Evolutionary conservation across 345 rosid genomes (phyloP).

Genomic region (Bruguiera parviflora): DNA sequence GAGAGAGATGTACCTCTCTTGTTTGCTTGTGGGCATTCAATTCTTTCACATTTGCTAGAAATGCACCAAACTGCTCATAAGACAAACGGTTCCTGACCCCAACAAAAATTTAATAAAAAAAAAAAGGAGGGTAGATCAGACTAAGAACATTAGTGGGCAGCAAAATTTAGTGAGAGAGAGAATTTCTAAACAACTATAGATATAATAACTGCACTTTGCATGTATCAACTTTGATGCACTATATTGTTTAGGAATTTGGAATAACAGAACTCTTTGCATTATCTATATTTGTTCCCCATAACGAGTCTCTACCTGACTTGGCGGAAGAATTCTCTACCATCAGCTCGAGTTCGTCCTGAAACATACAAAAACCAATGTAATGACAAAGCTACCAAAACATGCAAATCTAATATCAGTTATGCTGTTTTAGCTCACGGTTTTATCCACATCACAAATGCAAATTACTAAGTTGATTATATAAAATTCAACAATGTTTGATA

Average conservation of each 20-base stretch:
- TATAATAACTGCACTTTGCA: no score
- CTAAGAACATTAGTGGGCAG: background rate
- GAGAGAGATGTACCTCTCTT: conserved; percentile 51
- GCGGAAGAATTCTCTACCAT: conserved; percentile 94
- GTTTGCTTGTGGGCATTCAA: conserved; percentile 88
- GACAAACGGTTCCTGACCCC: conserved; percentile 64
- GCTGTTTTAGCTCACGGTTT: background rate
- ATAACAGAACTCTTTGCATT: background rate
- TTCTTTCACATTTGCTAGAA: conserved; percentile 90
- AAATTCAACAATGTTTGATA: no score
- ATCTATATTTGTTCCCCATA: background rate
- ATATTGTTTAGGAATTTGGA: background rate
- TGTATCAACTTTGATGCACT: background rate
- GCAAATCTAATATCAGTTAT: background rate
- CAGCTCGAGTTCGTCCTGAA: conserved; percentile 79
- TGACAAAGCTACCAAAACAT: background rate
- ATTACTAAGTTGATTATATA: background rate
- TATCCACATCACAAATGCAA: background rate
- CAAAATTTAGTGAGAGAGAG: background rate
- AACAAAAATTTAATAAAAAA: conserved; percentile 9
- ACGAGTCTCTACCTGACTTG: conserved; percentile 69
- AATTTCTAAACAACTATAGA: no score
- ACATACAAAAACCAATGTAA: conserved; percentile 5
- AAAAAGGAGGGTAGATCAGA: background rate
- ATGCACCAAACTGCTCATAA: conserved; percentile 88